Evolutionary conservation across 169 alveolate genomes (phyloP), one percentile per base, ranked within the genome.

Genomic region (Cryptosporidium ryanae): DNA sequence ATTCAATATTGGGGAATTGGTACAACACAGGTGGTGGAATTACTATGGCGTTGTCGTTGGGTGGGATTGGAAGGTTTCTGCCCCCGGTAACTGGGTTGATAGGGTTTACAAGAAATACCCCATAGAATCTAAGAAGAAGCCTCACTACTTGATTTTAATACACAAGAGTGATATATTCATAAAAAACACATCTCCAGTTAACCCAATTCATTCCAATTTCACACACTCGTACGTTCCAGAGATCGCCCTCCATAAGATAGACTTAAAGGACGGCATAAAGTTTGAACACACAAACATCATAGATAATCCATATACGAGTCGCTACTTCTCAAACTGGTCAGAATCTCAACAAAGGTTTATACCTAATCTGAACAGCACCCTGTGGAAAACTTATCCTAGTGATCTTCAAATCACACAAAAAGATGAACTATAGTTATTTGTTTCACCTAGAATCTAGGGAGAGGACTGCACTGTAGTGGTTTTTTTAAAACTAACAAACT

Each of bases 31-130:
- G 27, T 57, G 71, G 71, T 76, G 87, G 87, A 76, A 76, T 34
- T 76, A 76, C 29, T 61, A 76, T 46, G 87, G 87, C 6, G 87
- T 76, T 12, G 27, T 76, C 5, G 31, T 76, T 17, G 87, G 87
- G 44, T 76, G 87, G 87, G 87, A 76, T 10, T 61, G 65, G 76
- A 44, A 38, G 17, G 57, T 76, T 12, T 27, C n/a, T 13, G 87
- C 87, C 3, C 87, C 87, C 2, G 21, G 23, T 7, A 23, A 59
- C 1, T 76, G 87, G 87, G 38, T 25, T 27, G 31, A 57, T 38
- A 15, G 21, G 12, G 52, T 76, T 43, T 76, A 76, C 34, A 67
- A 76, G 29, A 76, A 59, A 55, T 76, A 76, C 31, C 64, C 87
- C 17, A 4, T 54, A 13, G 48, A 76, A 12, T 55, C 38, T 15